Evolutionary conservation across 306 rosid species (phyloP).

Genomic region (Corylus avellana): DNA sequence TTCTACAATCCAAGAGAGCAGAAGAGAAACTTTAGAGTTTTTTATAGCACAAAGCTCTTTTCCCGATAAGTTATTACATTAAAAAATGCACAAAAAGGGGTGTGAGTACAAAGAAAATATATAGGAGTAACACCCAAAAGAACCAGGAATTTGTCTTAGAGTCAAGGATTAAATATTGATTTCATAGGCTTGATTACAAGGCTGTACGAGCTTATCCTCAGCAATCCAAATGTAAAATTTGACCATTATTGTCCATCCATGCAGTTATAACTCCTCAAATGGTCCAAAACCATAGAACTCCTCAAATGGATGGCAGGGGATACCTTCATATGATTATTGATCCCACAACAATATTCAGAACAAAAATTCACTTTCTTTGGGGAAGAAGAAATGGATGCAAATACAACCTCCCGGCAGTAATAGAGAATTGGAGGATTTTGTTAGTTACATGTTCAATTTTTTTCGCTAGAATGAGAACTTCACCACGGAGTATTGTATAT

Average conservation of each 20-base stretch:
- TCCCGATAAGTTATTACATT: neutral
- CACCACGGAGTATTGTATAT: slow-evolving; percentile 1
- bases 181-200: neutral
- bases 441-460: slow-evolving; percentile 7
- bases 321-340: neutral
- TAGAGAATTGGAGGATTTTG: neutral
- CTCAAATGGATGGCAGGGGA: neutral
- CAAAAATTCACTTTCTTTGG: neutral
- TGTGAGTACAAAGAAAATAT: neutral
- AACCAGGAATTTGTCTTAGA: slow-evolving; percentile 15
- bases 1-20: neutral
- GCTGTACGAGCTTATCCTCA: neutral
- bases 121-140: neutral
- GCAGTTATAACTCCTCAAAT: neutral
- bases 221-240: neutral
- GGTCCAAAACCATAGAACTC: neutral
- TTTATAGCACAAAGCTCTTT: slow-evolving; percentile 2
- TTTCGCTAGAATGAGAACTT: neutral
- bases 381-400: neutral
- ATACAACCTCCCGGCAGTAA: neutral
- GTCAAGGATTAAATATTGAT: neutral
- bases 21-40: neutral
- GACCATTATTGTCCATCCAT: neutral
- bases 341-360: neutral
- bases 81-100: neutral